Evolutionary conservation across 805 yeast genomes (phyloP).

Genomic region (Sugiyamaella chiloensis): DNA sequence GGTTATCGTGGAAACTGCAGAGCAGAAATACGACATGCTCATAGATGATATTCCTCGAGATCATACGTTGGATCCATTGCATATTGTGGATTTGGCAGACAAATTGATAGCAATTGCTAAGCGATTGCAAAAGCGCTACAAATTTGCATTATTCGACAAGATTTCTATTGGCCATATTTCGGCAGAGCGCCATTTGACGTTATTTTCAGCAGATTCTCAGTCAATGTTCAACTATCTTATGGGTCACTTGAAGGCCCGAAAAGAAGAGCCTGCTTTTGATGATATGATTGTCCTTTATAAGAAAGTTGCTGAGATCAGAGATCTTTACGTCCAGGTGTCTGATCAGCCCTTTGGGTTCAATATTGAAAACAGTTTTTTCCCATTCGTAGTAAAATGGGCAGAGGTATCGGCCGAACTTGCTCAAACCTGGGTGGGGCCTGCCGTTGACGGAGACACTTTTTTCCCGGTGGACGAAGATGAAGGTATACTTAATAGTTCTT

Average conservation of each 20-base stretch:
- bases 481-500: slow-evolving; percentile 46
- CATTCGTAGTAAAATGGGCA: slow-evolving; percentile 43
- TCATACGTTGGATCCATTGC: slow-evolving; percentile 49
- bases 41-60: slow-evolving; percentile 57
- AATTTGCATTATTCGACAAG: slow-evolving; percentile 57
- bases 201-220: slow-evolving; percentile 34
- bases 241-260: slow-evolving; percentile 22
- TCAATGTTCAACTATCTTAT: slow-evolving; percentile 33
- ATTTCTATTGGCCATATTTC: slow-evolving; percentile 46
- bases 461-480: slow-evolving; percentile 45
- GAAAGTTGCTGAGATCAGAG: slow-evolving; percentile 50
- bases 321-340: slow-evolving; percentile 45
- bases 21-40: slow-evolving; percentile 42
- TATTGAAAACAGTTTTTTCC: slow-evolving; percentile 55
- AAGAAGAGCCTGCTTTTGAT: slow-evolving; percentile 39
- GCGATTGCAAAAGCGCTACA: slow-evolving; percentile 55
- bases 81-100: slow-evolving; percentile 57
- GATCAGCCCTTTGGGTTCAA: slow-evolving; percentile 47
- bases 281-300: slow-evolving; percentile 60
- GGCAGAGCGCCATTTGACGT: slow-evolving; percentile 30
- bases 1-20: slow-evolving; percentile 36
- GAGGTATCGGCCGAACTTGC: slow-evolving; percentile 46
- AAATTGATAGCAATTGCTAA: slow-evolving; percentile 48
- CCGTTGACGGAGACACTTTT: slow-evolving; percentile 58
- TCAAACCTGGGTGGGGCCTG: slow-evolving; percentile 47